A percentile compares a stretch with the other conserved stretches of the same genome.
phyloP scores from a whole-genome alignment of 2,329 filamentous ascomycete genomes.

The Orbilia javanica region DNA sequence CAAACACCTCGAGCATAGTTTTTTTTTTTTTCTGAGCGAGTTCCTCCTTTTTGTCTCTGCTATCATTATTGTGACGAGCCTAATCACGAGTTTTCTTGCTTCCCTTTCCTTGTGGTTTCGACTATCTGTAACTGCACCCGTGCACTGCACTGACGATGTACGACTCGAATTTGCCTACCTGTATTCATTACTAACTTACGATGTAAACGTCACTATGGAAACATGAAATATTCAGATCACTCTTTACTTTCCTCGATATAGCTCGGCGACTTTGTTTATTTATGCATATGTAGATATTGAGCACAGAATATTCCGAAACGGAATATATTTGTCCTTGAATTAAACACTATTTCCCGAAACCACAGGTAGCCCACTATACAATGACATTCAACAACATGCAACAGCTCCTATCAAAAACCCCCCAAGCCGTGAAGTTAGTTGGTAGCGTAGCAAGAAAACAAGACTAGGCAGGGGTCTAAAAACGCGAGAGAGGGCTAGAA shows the following conservation, averaged over 20 bases:
- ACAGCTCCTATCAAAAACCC: no score
- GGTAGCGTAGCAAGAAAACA: neutral
- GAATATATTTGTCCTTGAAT: no score
- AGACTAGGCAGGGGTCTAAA: neutral
- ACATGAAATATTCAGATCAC: slow-evolving; percentile 2
- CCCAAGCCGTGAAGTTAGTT: no score
- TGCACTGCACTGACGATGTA: no score
- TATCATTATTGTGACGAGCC: slow-evolving; percentile 5
- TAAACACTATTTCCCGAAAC: no score
- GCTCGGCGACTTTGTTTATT: neutral
- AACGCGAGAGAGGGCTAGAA: neutral
- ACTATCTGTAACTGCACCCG: neutral
- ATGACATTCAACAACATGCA: no score
- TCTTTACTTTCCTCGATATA: neutral
- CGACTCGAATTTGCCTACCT: neutral
- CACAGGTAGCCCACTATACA: no score
- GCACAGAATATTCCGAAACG: no score
- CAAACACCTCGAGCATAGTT: neutral
- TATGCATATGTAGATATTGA: no score
- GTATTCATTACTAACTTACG: slow-evolving; percentile 14
- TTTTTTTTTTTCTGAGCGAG: slow-evolving; percentile 6
- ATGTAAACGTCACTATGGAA: slow-evolving; percentile 6
- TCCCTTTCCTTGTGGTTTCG: neutral
- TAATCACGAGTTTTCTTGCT: slow-evolving; percentile 1
- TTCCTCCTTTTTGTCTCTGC: slow-evolving; percentile 5